These are phyloP conservation scores for Zychaea mexicana DNA, from an alignment of 371 early-diverging fungal genomes.

Conservation along the genomic window DNA sequence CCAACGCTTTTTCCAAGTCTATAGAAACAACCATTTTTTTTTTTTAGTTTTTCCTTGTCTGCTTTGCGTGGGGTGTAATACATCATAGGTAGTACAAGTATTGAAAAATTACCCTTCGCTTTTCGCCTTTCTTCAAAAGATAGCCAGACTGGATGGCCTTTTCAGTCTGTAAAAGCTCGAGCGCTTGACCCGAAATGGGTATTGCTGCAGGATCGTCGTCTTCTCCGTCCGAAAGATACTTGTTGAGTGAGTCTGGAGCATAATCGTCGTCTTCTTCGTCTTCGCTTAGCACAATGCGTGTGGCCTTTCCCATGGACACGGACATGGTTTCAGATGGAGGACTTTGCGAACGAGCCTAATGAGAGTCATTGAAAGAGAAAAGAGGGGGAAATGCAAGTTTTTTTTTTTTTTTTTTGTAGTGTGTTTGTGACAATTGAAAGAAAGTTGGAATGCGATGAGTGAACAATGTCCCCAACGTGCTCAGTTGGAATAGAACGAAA, in stretches of 20 bases:
- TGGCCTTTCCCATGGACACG: constrained; percentile 15
- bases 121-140: constrained; percentile 79
- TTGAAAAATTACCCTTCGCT: constrained; percentile 61
- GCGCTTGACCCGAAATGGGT: constrained; percentile 49
- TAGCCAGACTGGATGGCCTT: constrained; percentile 70
- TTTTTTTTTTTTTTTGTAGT: neutral
- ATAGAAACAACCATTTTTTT: constrained; percentile 6
- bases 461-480: neutral
- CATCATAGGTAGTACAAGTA: too few species aligned
- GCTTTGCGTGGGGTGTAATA: too few species aligned
- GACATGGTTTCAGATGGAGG: constrained; percentile 11
- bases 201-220: constrained; percentile 53
- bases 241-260: constrained; percentile 1
- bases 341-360: neutral
- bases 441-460: neutral
- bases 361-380: too few species aligned
- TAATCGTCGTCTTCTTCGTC: constrained; percentile 42
- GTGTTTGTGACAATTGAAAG: neutral
- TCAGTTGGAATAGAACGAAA: neutral
- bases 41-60: too few species aligned
- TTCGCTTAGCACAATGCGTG: constrained; percentile 41
- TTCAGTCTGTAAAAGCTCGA: constrained; percentile 63
- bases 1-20: constrained; percentile 89
- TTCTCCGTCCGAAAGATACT: constrained; percentile 47
- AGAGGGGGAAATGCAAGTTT: too few species aligned